phyloP scores from a whole-genome alignment of 495 filamentous ascomycete genomes.

The Aspergillus sclerotiicarbonarius region DNA sequence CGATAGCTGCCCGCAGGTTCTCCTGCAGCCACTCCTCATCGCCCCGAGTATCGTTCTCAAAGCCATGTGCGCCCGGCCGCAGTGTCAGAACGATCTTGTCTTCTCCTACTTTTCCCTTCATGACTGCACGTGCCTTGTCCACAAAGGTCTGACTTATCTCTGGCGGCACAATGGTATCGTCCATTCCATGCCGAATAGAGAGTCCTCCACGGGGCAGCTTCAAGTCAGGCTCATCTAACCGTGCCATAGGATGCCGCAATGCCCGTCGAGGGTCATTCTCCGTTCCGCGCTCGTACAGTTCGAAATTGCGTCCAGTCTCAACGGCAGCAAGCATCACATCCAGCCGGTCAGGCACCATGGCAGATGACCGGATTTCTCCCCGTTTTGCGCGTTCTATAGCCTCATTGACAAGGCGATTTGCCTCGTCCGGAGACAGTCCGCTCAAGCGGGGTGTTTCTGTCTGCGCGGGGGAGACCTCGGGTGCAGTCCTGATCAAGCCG shows the following conservation, averaged over 20 bases:
- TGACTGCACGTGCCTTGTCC: conserved; percentile 11
- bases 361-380: not conserved
- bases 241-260: conserved; percentile 13
- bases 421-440: not conserved
- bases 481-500: conserved; percentile 1
- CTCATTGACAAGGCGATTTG: not conserved
- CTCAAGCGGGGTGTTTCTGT: not conserved
- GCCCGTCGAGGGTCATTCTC: conserved; percentile 10
- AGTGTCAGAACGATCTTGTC: conserved; percentile 18
- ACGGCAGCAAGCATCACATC: conserved; percentile 3
- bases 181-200: conserved; percentile 15
- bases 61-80: conserved; percentile 21
- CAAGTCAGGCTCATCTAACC: conserved; percentile 16
- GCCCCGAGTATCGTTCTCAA: conserved; percentile 11
- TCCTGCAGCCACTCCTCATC: conserved; percentile 17
- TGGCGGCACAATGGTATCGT: conserved; percentile 13
- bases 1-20: conserved; percentile 12
- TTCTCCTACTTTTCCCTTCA: conserved; percentile 10
- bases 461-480: not conserved
- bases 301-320: not conserved
- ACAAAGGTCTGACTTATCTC: conserved; percentile 19
- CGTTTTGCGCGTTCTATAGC: not conserved
- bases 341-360: not conserved
- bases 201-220: conserved; percentile 20
- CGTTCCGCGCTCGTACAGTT: conserved; percentile 10